Evolutionary conservation across 139 green algal species (phyloP), one percentile per base, ranked within the genome.

Genomic region (Parachlorella kessleri): DNA sequence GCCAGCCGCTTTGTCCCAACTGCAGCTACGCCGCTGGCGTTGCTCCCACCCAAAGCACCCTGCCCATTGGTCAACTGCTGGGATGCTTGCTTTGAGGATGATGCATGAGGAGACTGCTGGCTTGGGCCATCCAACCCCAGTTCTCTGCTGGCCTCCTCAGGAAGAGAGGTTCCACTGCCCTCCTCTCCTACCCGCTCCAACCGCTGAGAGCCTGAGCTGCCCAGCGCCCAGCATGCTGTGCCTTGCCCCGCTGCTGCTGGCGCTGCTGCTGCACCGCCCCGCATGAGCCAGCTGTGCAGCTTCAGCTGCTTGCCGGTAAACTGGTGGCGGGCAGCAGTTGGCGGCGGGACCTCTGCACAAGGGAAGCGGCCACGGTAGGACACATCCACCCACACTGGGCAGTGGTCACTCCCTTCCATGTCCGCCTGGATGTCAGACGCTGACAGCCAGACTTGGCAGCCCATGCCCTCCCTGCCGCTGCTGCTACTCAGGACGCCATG

Each of bases 351-450:
- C 1, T 48, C 36, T 18, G 67, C 75, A 21, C 75, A 86, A 39
- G 64, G 76, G 4, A 83, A 83, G 33, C 59, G 21, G 3, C 28
- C 48, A 32, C 42, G 48, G 66, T 41, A 30, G 81, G 66, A 33
- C 36, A 42, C 63, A 55, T 88, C 71, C 1, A 84, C 65, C 74
- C 67, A 93, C 35, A 93, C 88, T 9, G 93, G 93, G 33, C 85
- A 89, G 67, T 97, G 93, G 76, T 97, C 93, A 36, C 80, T 91
- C 28, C 93, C 91, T 41, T 89, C n/a, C 33, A 89, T 9, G 4
- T 93, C 72, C 4, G 76, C 67, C 73, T 48, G 64, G 37, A 95
- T 93, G 78, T 93, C 90, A 77, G 73, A 8, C 4, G 36, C 55
- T 3, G 55, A 54, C 37, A 79, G 66, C 69, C 67, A 75, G 3